Base-by-base conservation (phyloP, 106 monocot genomes). In the Allium sativum region DNA sequence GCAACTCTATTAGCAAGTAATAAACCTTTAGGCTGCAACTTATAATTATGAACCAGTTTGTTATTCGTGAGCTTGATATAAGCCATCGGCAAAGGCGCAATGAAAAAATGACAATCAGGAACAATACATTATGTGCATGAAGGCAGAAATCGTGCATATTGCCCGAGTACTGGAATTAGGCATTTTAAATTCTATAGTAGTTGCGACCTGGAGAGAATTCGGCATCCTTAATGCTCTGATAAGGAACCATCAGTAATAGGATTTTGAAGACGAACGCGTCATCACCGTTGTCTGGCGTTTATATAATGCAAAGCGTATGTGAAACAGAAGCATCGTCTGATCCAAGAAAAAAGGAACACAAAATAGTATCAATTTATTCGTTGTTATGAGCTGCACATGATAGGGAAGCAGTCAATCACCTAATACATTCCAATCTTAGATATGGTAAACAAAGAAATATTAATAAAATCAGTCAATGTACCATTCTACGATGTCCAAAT, bases 141-240 rank as follows among this genome's bases (percentile, higher is more conserved):
- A 93, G 66, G 42, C 80, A 21, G 82, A 58, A 78, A 57, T 93
- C 93, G 12, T 82, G 71, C 59, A 85, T 65, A 13, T 46, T 6
- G 8, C 80, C 82, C 21, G 93, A 71, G 77, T 93, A 89, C 18
- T 72, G 72, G 80, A 89, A 74, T 88, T 88, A 93, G 9, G 78
- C 42, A 9, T 62, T 21, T 72, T 93, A 88, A 8, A 66, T 56
- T 19, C 56, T 52, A 16, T 82, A 80, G 53, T 89, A 77, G 50
- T 22, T 60, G 17, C 93, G 70, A 8, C 89, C 89, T 3, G 89
- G 70, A 19, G 76, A 65, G 40, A 79, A 69, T 77, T 79, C 82
- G 48, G 93, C 93, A 22, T 77, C 89, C 2, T 12, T 55, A 21
- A 72, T 11, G 12, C 75, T 89, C 10, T 45, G 44, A 73, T 80